Evolutionary conservation across 371 early-diverging fungal species (phyloP), one percentile per base, ranked within the genome.

Genomic region (Coemansia sp.): DNA sequence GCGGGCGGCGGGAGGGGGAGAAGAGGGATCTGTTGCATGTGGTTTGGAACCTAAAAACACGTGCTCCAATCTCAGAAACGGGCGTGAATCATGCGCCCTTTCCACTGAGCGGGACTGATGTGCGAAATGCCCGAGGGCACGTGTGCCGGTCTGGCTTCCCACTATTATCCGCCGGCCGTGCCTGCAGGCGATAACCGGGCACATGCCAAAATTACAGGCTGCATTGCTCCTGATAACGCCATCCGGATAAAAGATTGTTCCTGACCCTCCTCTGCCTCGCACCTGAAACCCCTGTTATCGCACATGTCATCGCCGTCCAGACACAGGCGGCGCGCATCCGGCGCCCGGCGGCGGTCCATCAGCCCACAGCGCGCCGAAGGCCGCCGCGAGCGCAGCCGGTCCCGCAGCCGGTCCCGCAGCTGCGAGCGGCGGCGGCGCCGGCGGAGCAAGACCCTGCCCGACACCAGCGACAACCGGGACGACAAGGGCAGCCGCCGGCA

Each of bases 241-340:
- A 16, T 44, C 46, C 46, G 46, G 46, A 44, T 16, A 44, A 44
- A 44, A 18, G 34, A 3, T 34, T 36, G 7, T 31, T 4, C 16
- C 39, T 16, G 16, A 9, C 38, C 34, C 37, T 14, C 31, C 51
- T 40, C 32, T 18, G 39, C 12, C 32, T 57, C 29, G 12, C 33
- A 10, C 5, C 29, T 6, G 18, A n/a, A 34, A n/a, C 31, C 29
- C 44, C 14, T 12, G 14, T 52, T 43, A 62, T 69, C 68, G 24
- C 54, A 67, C 29, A 46, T 46, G 50, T 61, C 71, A 16, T 62
- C 71, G 34, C 40, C 56, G 12, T 52, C 48, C 53, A 43, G 49
- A 5, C 40, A 37, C 32, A 56, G 40, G 39, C 32, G 67, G 16
- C 62, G 62, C 44, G 57, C 52, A 46, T 34, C 53, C 2, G 52